Percentiles rank a stretch among this genome's conserved stretches.
Conservation (phyloP, 306 rosid genomes). For the Canavalia gladiata region DNA sequence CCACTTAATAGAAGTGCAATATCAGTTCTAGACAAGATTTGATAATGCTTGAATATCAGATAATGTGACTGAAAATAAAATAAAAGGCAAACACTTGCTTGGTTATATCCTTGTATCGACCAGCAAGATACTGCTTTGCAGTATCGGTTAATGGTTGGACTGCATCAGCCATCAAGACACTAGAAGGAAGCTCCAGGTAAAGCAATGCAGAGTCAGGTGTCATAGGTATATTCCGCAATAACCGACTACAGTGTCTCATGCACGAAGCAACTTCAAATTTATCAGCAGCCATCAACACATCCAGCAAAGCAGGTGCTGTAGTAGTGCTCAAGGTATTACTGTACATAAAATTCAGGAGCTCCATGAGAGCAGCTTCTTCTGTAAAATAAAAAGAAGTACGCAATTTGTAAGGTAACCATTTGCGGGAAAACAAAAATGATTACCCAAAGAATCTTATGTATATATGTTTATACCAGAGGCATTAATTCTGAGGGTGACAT, state of each 20-base stretch:
- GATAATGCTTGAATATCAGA: background rate
- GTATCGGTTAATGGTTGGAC: slow-evolving; percentile 95
- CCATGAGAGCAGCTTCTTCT: slow-evolving; percentile 99
- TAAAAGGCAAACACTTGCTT: slow-evolving; percentile 61
- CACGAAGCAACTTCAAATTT: slow-evolving; percentile 98
- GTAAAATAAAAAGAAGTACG: slow-evolving; percentile 51
- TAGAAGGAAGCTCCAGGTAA: slow-evolving; percentile 93
- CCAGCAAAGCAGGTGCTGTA: slow-evolving; percentile 85
- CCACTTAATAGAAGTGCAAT: slow-evolving; percentile 8
- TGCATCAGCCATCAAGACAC: slow-evolving; percentile 95
- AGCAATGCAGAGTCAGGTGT: slow-evolving; percentile 96
- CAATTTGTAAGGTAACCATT: slow-evolving; percentile 33
- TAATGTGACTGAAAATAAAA: slow-evolving; percentile 18
- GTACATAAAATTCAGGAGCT: slow-evolving; percentile 95
- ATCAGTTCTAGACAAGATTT: background rate
- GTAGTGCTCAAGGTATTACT: slow-evolving; percentile 68
- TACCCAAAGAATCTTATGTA: background rate
- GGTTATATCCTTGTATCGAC: slow-evolving; percentile 86
- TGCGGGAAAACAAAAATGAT: slow-evolving; percentile 5
- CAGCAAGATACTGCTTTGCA: slow-evolving; percentile 93
- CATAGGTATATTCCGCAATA: slow-evolving; percentile 79
- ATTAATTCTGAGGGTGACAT: slow-evolving; percentile 82
- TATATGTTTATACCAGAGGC: slow-evolving; percentile 74
- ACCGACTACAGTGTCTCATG: slow-evolving; percentile 88
- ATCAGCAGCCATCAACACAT: slow-evolving; percentile 98